These are phyloP conservation scores for Eremothecium sinecaudum DNA, from an alignment of 1,139 yeast genomes.

Conservation along the genomic window DNA sequence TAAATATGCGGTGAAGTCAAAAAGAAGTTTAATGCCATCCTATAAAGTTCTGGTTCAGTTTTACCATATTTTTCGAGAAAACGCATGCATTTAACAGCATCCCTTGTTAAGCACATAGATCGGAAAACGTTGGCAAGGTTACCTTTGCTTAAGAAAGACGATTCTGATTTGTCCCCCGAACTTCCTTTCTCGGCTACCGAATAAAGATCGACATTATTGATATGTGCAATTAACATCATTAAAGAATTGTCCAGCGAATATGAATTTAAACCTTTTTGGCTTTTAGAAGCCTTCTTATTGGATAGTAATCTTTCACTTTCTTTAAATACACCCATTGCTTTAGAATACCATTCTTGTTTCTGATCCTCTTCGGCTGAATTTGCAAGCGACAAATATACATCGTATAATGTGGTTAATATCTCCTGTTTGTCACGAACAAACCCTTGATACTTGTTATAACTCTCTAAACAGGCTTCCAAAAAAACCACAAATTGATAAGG, in stretches of 20 bases:
- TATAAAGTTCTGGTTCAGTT: conserved; percentile 54
- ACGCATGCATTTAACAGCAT: conserved; percentile 48
- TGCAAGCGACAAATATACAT: conserved; percentile 63
- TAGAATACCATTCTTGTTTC: conserved; percentile 47
- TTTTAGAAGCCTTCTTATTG: conserved; percentile 2
- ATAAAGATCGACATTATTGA: conserved; percentile 40
- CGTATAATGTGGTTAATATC: conserved; percentile 67
- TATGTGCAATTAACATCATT: conserved; percentile 56
- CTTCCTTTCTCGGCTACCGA: conserved; percentile 36
- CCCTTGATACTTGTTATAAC: conserved; percentile 71
- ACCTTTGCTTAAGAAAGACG: conserved; percentile 12
- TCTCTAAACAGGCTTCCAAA: conserved; percentile 79
- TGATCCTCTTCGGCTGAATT: conserved; percentile 34
- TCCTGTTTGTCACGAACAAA: conserved; percentile 58
- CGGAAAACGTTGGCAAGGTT: conserved; percentile 57
- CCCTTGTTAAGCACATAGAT: conserved; percentile 49
- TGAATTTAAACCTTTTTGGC: conserved; percentile 6
- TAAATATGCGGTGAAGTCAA: conserved; percentile 50
- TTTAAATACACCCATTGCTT: conserved; percentile 48
- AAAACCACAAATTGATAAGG: conserved; percentile 89
- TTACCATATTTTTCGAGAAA: conserved; percentile 54
- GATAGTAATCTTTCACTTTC: conserved; percentile 31
- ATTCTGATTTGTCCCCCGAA: conserved; percentile 27
- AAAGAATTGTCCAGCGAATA: conserved; percentile 46
- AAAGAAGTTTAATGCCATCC: conserved; percentile 55